Conservation (phyloP, 352 stramenopile genomes). For the Blastocystis sp. region DNA sequence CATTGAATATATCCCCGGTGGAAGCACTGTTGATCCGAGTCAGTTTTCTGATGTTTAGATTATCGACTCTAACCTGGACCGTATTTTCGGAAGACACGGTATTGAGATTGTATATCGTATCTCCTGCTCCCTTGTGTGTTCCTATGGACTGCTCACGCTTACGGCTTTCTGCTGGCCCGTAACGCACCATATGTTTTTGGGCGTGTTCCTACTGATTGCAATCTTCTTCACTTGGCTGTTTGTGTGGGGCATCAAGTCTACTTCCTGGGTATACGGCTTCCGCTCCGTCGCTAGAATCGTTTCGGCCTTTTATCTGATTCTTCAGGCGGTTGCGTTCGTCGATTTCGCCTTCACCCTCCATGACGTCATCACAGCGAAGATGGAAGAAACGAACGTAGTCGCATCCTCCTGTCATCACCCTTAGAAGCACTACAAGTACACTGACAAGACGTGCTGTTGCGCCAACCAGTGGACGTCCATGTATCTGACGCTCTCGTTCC, state of each 20-base stretch:
- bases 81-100: background rate
- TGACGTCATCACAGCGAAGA: background rate
- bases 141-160: background rate
- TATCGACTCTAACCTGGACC: background rate
- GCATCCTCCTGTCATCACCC: background rate
- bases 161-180: background rate
- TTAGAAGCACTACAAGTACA: slow-evolving; percentile 39
- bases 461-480: slow-evolving; percentile 15
- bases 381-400: slow-evolving; percentile 15
- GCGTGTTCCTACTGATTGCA: background rate
- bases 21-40: background rate
- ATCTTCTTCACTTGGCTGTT: slow-evolving; percentile 6
- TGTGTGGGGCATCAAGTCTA: background rate
- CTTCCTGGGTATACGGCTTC: background rate
- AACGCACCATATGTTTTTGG: slow-evolving; percentile 22
- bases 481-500: background rate
- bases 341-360: slow-evolving; percentile 19
- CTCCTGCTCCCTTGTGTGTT: background rate
- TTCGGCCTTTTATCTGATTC: background rate
- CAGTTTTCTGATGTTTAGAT: slow-evolving; percentile 3
- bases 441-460: slow-evolving; percentile 44
- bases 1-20: background rate
- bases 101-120: slow-evolving; percentile 41
- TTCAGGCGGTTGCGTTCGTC: background rate
- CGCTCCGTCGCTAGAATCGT: background rate